phyloP scores from a whole-genome alignment of 2,329 filamentous ascomycete genomes.

The Fusarium sp. region DNA sequence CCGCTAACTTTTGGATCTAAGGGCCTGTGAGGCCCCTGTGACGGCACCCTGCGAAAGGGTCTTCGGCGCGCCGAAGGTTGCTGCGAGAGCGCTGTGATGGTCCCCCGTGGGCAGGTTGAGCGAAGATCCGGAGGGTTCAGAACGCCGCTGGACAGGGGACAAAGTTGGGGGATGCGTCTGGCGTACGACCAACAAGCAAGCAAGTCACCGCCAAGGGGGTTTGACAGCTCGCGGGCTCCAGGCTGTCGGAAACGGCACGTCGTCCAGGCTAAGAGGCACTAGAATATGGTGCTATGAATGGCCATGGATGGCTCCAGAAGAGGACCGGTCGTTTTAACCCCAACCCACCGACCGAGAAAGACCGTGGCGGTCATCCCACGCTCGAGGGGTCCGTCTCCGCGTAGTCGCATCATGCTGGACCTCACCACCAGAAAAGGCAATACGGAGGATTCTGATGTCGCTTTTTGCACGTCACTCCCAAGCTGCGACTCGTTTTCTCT shows the following conservation, averaged over 20 bases:
- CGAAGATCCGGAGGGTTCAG: background rate
- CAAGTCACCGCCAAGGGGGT: conserved; percentile 1
- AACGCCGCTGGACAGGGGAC: background rate
- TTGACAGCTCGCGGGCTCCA: conserved; percentile 20
- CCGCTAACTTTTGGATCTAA: conserved; percentile 36
- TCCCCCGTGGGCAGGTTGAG: conserved; percentile 1
- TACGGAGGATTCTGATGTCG: background rate
- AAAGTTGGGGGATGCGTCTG: background rate
- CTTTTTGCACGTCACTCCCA: conserved; percentile 35
- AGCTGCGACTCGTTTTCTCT: conserved; percentile 11
- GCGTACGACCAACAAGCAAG: conserved; percentile 2
- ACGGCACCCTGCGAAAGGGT: conserved; percentile 34
- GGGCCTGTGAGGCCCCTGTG: conserved; percentile 27
- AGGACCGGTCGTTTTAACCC: conserved; percentile 27
- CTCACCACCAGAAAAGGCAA: conserved; percentile 3
- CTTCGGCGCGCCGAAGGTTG: conserved; percentile 2
- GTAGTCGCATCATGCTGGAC: conserved; percentile 31
- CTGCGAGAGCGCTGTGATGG: background rate
- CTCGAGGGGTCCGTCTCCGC: conserved; percentile 26
- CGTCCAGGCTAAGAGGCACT: conserved; percentile 32
- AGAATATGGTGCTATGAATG: conserved; percentile 25
- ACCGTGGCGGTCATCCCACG: conserved; percentile 31
- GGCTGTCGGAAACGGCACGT: conserved; percentile 39
- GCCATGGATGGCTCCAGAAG: conserved; percentile 24
- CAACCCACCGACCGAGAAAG: conserved; percentile 29